Conservation (phyloP, 106 monocot species). For the Allium sativum region DNA sequence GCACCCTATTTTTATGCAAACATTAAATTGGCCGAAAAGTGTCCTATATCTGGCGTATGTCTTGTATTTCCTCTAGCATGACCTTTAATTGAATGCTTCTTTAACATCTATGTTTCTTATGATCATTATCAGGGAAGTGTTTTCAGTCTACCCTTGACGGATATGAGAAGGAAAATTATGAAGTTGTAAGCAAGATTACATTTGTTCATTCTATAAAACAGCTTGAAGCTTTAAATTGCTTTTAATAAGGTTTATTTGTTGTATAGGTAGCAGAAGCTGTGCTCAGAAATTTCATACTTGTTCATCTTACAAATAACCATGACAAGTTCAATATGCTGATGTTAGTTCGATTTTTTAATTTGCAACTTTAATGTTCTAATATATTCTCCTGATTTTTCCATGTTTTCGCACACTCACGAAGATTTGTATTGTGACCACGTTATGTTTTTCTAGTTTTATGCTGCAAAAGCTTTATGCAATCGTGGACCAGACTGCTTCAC, state of each 20-base stretch:
- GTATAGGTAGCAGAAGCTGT: slow-evolving; percentile 90
- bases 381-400: neutral
- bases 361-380: no score
- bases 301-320: slow-evolving; percentile 70
- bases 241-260: slow-evolving; percentile 3
- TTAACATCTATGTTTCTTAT: neutral
- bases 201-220: slow-evolving; percentile 1
- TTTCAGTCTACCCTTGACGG: slow-evolving; percentile 66
- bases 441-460: slow-evolving; percentile 57
- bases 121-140: slow-evolving; percentile 33
- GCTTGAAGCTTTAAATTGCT: neutral
- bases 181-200: slow-evolving; percentile 43
- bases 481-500: slow-evolving; percentile 80
- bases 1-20: no score
- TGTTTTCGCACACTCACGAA: neutral
- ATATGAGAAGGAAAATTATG: slow-evolving; percentile 48
- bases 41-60: neutral
- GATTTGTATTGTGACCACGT: neutral
- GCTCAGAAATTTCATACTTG: slow-evolving; percentile 73
- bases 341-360: slow-evolving; percentile 29
- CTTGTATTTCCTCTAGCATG: no score
- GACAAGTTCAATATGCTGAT: slow-evolving; percentile 94
- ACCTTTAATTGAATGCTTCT: no score
- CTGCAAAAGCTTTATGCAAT: slow-evolving; percentile 94
- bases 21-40: neutral